Evolutionary conservation across 768 basidiomycete species (phyloP).

Genomic region (Suillus subluteus): DNA sequence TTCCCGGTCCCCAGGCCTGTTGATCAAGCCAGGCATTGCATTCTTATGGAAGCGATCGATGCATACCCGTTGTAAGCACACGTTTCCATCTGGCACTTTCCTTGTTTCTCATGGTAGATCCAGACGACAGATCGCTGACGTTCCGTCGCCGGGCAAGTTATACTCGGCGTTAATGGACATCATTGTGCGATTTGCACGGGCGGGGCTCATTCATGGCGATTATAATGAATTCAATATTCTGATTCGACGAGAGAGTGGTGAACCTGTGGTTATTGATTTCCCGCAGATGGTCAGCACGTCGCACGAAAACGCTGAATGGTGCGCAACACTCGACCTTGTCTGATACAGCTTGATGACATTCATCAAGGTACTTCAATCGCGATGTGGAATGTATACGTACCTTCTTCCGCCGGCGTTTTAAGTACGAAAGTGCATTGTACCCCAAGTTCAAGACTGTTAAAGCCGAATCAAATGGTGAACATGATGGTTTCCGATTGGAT

Average conservation of each 20-base stretch:
- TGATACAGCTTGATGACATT: constrained; percentile 17
- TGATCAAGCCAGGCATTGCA: constrained; percentile 93
- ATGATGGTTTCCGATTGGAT: constrained; percentile 75
- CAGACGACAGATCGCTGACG: constrained; percentile 85
- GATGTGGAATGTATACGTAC: constrained; percentile 96
- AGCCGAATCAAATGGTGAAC: constrained; percentile 38
- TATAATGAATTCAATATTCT: constrained; percentile 99
- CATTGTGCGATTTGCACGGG: constrained; percentile 90
- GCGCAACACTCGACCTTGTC: constrained; percentile 29
- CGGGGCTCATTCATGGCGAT: constrained; percentile 98
- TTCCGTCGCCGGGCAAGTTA: constrained; percentile 85
- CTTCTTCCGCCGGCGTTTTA: constrained; percentile 90
- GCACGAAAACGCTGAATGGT: constrained; percentile 97
- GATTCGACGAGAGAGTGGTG: constrained; percentile 72
- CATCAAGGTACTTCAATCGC: constrained; percentile 92
- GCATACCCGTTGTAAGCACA: constrained; percentile 84
- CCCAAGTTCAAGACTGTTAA: constrained; percentile 70
- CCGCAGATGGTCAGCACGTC: constrained; percentile 99
- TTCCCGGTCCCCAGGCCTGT: constrained; percentile 94
- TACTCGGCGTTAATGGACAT: constrained; percentile 95
- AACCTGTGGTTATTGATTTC: constrained; percentile 95
- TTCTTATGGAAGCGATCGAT: constrained; percentile 96
- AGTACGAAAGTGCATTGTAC: constrained; percentile 89
- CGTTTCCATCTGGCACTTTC: background rate
- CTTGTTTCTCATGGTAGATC: constrained; percentile 11